These are phyloP conservation scores for Saussurea involucrata DNA, from an alignment of 129 eudicot genomes.

Conservation along the genomic window DNA sequence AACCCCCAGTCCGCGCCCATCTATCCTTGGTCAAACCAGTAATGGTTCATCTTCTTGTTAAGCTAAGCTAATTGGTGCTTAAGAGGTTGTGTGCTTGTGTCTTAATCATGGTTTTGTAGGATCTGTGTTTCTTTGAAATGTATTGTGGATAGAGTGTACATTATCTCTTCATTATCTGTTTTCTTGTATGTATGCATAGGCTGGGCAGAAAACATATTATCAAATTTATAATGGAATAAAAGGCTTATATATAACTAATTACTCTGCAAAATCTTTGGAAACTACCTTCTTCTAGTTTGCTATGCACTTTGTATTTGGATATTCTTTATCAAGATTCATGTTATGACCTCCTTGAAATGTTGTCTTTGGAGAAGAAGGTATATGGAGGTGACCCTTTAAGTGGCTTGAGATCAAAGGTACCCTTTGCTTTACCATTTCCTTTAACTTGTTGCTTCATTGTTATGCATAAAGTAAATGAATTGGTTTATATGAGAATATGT, in stretches of 20 bases:
- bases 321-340: constrained; percentile 9
- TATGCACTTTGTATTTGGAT: constrained; percentile 5
- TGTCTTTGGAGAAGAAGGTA: constrained; percentile 12
- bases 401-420: background rate
- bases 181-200: constrained; percentile 30
- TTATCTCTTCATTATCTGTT: constrained; percentile 17
- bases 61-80: constrained; percentile 33
- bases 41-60: constrained; percentile 50
- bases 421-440: background rate
- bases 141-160: constrained; percentile 25
- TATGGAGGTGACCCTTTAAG: constrained; percentile 5
- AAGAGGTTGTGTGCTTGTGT: constrained; percentile 39
- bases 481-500: background rate
- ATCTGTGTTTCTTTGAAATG: constrained; percentile 10
- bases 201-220: constrained; percentile 35
- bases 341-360: background rate
- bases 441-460: background rate
- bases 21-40: constrained; percentile 45
- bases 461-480: constrained; percentile 3
- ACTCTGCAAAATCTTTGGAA: background rate
- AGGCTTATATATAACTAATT: background rate
- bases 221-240: constrained; percentile 25
- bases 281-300: background rate
- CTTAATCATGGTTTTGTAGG: constrained; percentile 16
- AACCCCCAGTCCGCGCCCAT: constrained; percentile 52